These are phyloP conservation scores for Penicillium sp. DNA, from an alignment of 2,329 filamentous ascomycete species.

Conservation along the genomic window DNA sequence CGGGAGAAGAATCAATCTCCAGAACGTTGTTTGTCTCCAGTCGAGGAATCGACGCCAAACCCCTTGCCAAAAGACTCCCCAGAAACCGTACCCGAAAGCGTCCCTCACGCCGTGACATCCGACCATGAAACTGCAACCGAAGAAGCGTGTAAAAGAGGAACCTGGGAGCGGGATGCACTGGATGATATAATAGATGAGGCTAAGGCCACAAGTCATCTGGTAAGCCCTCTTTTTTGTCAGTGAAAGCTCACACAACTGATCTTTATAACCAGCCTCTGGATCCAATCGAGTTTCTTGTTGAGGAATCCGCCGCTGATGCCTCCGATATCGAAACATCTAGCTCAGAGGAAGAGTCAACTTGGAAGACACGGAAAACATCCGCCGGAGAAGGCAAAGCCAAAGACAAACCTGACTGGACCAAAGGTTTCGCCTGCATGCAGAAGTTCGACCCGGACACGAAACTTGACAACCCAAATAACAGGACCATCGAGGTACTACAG, in stretches of 20 bases:
- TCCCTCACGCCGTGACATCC: background rate
- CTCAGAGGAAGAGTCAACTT: slow-evolving; percentile 4
- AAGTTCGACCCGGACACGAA: slow-evolving; percentile 47
- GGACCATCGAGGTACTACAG: slow-evolving; percentile 73
- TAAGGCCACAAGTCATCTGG: slow-evolving; percentile 58
- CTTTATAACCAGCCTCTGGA: slow-evolving; percentile 30
- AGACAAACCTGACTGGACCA: slow-evolving; percentile 32
- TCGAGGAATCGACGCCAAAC: background rate
- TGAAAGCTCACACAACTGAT: background rate
- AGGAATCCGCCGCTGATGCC: slow-evolving; percentile 18
- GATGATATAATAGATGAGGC: slow-evolving; percentile 63
- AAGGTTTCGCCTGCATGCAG: slow-evolving; percentile 59
- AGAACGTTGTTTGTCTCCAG: slow-evolving; percentile 14
- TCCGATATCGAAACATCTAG: slow-evolving; percentile 14
- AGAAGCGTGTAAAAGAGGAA: background rate
- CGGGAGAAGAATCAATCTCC: slow-evolving; percentile 14
- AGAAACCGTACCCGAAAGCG: background rate
- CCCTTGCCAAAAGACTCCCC: background rate
- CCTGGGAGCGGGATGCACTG: slow-evolving; percentile 53
- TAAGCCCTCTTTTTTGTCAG: slow-evolving; percentile 16
- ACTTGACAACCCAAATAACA: slow-evolving; percentile 64
- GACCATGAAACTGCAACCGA: background rate
- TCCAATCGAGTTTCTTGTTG: slow-evolving; percentile 26
- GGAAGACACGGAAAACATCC: background rate
- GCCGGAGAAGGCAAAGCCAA: background rate